A percentile compares a stretch with the other conserved stretches of the same genome.
Evolutionary conservation across 225 moss, liverwort and hornwort species (phyloP).

Genomic region (Asterella californica): DNA sequence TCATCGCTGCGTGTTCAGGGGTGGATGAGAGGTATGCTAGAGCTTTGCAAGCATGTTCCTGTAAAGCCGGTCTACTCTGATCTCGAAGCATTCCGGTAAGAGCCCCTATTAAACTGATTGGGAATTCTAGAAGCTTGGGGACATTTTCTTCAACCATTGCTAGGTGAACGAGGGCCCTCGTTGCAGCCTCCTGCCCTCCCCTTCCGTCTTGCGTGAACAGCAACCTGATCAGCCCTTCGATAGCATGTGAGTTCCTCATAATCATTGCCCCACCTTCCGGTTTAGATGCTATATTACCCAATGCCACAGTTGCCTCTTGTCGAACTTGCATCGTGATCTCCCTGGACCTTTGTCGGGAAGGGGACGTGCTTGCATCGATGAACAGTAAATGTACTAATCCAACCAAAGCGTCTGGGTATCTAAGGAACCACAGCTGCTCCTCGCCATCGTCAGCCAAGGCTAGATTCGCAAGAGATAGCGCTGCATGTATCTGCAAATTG

Average conservation of each 20-base stretch:
- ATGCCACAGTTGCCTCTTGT: constrained; percentile 12
- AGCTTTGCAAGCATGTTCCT: background rate
- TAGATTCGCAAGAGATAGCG: background rate
- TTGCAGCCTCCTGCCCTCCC: background rate
- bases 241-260: constrained; percentile 14
- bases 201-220: background rate
- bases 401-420: background rate
- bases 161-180: background rate
- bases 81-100: background rate
- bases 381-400: background rate
- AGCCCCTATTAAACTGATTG: background rate
- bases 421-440: background rate
- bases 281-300: constrained; percentile 17
- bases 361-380: background rate
- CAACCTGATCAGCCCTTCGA: constrained; percentile 14
- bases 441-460: background rate
- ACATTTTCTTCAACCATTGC: background rate
- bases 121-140: background rate
- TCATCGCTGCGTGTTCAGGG: background rate
- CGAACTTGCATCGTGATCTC: constrained; percentile 4
- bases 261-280: constrained; percentile 12
- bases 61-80: constrained; percentile 4
- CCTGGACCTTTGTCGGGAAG: background rate
- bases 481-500: constrained; percentile 2
- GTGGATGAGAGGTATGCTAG: background rate